These are phyloP conservation scores for Caloboletus firmus DNA, from an alignment of 1,284 basidiomycete genomes.

Conservation along the genomic window DNA sequence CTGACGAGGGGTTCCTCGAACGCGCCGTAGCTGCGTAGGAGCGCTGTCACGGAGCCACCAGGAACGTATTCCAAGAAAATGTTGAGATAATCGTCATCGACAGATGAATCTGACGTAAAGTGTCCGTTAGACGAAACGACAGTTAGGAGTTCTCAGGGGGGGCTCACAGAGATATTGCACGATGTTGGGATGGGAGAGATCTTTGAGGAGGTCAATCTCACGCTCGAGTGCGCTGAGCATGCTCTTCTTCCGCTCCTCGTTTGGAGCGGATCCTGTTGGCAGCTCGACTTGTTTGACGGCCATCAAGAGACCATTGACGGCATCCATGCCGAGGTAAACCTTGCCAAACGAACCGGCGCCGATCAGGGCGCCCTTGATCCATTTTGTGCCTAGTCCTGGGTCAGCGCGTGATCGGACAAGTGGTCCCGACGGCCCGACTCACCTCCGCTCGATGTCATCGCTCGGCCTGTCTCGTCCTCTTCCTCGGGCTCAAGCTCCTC, in stretches of 20 bases:
- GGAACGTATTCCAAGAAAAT: constrained; percentile 99
- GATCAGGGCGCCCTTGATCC: constrained; percentile 98
- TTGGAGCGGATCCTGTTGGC: constrained; percentile 81
- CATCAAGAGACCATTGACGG: constrained; percentile 91
- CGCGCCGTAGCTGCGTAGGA: constrained; percentile 92
- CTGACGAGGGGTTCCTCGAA: constrained; percentile 95
- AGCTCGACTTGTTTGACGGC: constrained; percentile 99
- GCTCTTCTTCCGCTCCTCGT: constrained; percentile 90
- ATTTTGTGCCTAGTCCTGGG: constrained; percentile 71
- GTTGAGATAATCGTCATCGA: constrained; percentile 88
- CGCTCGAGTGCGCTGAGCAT: constrained; percentile 95
- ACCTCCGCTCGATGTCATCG: constrained; percentile 68
- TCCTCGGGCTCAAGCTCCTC: constrained; percentile 37
- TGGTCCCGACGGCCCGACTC: constrained; percentile 26
- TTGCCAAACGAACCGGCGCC: constrained; percentile 96
- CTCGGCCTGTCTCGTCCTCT: constrained; percentile 54
- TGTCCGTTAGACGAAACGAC: not conserved
- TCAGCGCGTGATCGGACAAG: constrained; percentile 4
- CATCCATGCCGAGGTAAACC: constrained; percentile 97
- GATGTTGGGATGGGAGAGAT: constrained; percentile 95
- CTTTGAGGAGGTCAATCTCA: constrained; percentile 95
- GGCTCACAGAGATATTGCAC: constrained; percentile 92
- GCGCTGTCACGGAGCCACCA: constrained; percentile 92
- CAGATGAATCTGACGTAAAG: constrained; percentile 69
- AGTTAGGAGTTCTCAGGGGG: not conserved